Percentiles rank a stretch among this genome's conserved stretches.
These are phyloP conservation scores for Didymella sp. DNA, from an alignment of 2,329 filamentous ascomycete genomes.

Conservation along the genomic window DNA sequence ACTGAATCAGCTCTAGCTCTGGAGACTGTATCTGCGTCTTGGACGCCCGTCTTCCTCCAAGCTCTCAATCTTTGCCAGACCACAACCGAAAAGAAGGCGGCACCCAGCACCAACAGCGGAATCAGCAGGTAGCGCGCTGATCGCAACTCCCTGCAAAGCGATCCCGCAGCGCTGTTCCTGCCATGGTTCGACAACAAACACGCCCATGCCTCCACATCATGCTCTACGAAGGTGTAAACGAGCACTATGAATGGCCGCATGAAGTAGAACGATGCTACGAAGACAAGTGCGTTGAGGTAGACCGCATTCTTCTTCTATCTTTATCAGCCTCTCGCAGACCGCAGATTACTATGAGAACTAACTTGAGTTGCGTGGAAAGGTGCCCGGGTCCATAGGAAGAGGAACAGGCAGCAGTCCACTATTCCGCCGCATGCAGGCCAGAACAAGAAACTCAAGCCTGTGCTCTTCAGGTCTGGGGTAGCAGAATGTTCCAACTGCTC, in stretches of 20 bases:
- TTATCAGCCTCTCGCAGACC: not conserved
- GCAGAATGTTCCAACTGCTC: not conserved
- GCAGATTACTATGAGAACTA: not conserved
- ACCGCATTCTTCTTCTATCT: constrained; percentile 3
- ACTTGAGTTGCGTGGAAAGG: not conserved
- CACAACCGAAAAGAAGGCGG: constrained; percentile 6
- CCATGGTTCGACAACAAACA: constrained; percentile 1
- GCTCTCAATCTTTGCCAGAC: not conserved
- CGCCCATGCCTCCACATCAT: constrained; percentile 17
- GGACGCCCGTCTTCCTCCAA: not conserved
- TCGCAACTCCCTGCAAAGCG: constrained; percentile 16
- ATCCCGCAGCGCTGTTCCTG: not conserved
- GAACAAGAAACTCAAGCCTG: constrained; percentile 20
- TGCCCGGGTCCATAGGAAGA: constrained; percentile 8
- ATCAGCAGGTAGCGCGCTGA: constrained; percentile 17
- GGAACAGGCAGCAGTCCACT: constrained; percentile 21
- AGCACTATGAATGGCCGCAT: constrained; percentile 21
- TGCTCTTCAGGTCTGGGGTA: not conserved
- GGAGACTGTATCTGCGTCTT: not conserved
- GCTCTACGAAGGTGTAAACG: constrained; percentile 13
- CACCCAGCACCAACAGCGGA: constrained; percentile 12
- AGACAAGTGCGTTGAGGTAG: constrained; percentile 12
- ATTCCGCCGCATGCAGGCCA: constrained; percentile 25
- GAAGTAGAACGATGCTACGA: constrained; percentile 18
- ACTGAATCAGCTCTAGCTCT: not conserved